Evolutionary conservation across 768 basidiomycete species (phyloP), one percentile per base, ranked within the genome.

Genomic region (Auricularia heimuer): DNA sequence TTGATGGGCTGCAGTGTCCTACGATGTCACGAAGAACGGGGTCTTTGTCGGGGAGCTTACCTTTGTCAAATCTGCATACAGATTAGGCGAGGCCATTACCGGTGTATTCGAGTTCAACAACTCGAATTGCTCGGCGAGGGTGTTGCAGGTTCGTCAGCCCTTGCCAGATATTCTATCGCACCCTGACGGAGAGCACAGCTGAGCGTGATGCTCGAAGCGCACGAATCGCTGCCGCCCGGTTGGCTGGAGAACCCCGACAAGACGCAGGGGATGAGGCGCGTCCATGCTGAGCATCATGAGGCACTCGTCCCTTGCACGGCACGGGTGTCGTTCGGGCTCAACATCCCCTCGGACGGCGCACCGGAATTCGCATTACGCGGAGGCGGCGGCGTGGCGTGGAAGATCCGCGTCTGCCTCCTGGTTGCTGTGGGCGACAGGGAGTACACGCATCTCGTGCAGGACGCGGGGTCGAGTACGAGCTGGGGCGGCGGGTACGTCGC

Each of bases 1-100:
- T 16, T 18, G n/a, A 24, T 14, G 35, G 39, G 64, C 35, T 62
- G 29, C 69, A 96, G 94, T 88, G 45, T 94, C 94, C 0, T 98
- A 93, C 75, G 95, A 98, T 76, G 94, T 98, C 64, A 90, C 87
- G 72, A 97, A 98, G 78, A 92, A 96, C 42, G 93, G 90, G 0
- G 83, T 90, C 44, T 85, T 86, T 51, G 93, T 98, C 65, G 95
- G 96, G 4, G 87, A 91, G 44, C 75, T 99, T 14, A 97, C 94
- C 0, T 91, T 99, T 68, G 86, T 90, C 33, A 98, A 98, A 76
- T 86, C 88, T 47, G 90, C 92, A 0, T 98, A 92, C 74, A 77
- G 96, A 21, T 83, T 98, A 0, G 96, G 96, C 3, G 95, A 99
- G 77, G 94, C 94, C 0, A 86, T 98, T 29, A 76, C 87, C 56